Base-by-base conservation (phyloP, 306 rosid species). In the Abrus pulchellus region DNA sequence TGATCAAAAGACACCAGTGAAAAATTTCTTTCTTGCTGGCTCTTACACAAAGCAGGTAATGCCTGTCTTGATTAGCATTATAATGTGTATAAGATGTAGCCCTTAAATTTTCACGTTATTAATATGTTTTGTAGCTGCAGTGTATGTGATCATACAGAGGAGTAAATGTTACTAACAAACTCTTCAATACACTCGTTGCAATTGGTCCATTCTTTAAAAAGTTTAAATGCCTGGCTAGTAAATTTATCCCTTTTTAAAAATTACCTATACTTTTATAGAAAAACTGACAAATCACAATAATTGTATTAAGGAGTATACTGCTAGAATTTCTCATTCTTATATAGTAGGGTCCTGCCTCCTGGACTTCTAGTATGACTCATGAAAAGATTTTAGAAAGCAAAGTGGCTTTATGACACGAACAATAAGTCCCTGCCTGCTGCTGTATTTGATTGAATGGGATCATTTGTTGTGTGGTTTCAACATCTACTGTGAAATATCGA, bases 21-120 rank as follows among this genome's bases (percentile, higher is more conserved):
- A 83, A 80, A 95, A 95, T 76, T 95, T 93, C 90, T 93, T 95
- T 91, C 98, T 95, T 65, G 85, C 99, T 1, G 99, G 99, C 43
- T 95, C 99, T 20, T 95, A 93, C 79, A 95, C 99, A 50, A 95
- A 92, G 79, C 99, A 95, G 86, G 99, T 87, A 43, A 57, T 66
- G 38, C 54, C 74, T 44, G 20, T 56, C 80, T 48, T 72, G 14
- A 40, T 52, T 61, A 30, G 41, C 61, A 27, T 47, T 36, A 41
- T 74, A 74, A 30, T 57, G 36, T 53, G 14, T 41, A 43, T 6
- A 68, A 40, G 6, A 27, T 53, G 29, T 45, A 55, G 9, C 56
- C 80, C 14, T 43, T 62, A 70, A 54, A 63, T 40, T 60, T 75
- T 60, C 79, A 60, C 74, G 71, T 54, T 3, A 55, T 62, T n/a